phyloP scores from a whole-genome alignment of 192 early-diverging fungal species.

The Coemansia sp. region DNA sequence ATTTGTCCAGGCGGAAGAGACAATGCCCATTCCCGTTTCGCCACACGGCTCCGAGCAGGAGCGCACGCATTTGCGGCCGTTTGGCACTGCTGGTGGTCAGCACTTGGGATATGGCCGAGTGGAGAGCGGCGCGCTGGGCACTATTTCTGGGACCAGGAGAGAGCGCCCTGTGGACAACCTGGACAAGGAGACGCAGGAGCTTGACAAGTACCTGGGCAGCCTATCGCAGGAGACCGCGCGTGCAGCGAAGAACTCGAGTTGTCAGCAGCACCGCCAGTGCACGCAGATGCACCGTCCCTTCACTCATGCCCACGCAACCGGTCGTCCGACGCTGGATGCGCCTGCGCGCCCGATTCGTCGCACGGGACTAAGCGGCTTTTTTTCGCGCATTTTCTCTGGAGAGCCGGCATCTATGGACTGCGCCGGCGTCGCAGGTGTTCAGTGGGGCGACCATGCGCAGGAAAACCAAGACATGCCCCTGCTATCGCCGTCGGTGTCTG shows the following conservation, averaged over 20 bases:
- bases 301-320: conserved; percentile 17
- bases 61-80: background rate
- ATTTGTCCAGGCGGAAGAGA: conserved; percentile 39
- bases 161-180: conserved; percentile 20
- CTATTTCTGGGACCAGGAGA: background rate
- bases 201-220: conserved; percentile 27
- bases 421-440: conserved; percentile 6
- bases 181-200: conserved; percentile 42
- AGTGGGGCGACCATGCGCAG: conserved; percentile 3
- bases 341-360: conserved; percentile 9
- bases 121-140: conserved; percentile 47
- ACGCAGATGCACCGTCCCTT: conserved; percentile 33
- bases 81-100: conserved; percentile 3
- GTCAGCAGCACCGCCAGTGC: conserved; percentile 34
- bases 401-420: conserved; percentile 7
- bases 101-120: conserved; percentile 25
- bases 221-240: conserved; percentile 33
- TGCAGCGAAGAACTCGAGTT: conserved; percentile 23
- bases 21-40: conserved; percentile 7
- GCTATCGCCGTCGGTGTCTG: conserved; percentile 11
- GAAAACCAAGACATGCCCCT: conserved; percentile 24
- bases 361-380: conserved; percentile 35
- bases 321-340: conserved; percentile 30
- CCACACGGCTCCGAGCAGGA: conserved; percentile 2
- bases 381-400: conserved; percentile 43